These are phyloP conservation scores for Amanita rimosa DNA, from an alignment of 768 basidiomycete genomes.

Conservation along the genomic window DNA sequence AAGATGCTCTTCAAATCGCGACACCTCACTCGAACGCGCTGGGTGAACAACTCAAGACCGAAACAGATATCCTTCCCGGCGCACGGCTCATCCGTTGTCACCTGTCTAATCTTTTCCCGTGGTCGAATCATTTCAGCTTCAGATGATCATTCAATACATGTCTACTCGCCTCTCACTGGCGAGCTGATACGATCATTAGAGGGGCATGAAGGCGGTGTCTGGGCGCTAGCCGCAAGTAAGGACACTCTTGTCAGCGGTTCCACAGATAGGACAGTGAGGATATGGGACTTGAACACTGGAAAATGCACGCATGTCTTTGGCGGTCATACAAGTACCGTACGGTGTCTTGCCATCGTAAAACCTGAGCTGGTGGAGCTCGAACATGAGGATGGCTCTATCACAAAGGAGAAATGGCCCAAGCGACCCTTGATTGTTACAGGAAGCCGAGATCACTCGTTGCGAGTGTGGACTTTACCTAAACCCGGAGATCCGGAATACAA, in stretches of 20 bases:
- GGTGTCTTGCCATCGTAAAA: constrained; percentile 92
- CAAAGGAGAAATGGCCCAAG: constrained; percentile 61
- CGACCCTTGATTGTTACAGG: constrained; percentile 66
- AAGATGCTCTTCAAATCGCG: constrained; percentile 92
- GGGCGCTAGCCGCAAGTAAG: constrained; percentile 89
- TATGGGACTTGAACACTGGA: constrained; percentile 78
- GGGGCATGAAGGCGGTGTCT: constrained; percentile 94
- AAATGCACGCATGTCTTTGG: constrained; percentile 88
- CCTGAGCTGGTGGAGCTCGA: constrained; percentile 79
- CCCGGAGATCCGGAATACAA: constrained; percentile 70
- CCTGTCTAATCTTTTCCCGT: constrained; percentile 89
- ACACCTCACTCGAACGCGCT: constrained; percentile 66
- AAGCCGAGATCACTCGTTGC: constrained; percentile 55
- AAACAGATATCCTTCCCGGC: constrained; percentile 79
- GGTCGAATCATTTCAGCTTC: constrained; percentile 95
- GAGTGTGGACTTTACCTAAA: constrained; percentile 45
- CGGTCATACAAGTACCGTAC: constrained; percentile 93
- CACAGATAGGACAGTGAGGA: constrained; percentile 86
- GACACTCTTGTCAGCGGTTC: constrained; percentile 85
- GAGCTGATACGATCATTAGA: constrained; percentile 61
- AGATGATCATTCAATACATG: constrained; percentile 93
- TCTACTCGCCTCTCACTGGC: constrained; percentile 85
- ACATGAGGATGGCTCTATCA: constrained; percentile 45
- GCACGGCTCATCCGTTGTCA: constrained; percentile 86
- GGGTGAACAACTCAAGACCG: constrained; percentile 64